These are phyloP conservation scores for Brettanomyces anomalus DNA, from an alignment of 805 yeast genomes.

Conservation along the genomic window DNA sequence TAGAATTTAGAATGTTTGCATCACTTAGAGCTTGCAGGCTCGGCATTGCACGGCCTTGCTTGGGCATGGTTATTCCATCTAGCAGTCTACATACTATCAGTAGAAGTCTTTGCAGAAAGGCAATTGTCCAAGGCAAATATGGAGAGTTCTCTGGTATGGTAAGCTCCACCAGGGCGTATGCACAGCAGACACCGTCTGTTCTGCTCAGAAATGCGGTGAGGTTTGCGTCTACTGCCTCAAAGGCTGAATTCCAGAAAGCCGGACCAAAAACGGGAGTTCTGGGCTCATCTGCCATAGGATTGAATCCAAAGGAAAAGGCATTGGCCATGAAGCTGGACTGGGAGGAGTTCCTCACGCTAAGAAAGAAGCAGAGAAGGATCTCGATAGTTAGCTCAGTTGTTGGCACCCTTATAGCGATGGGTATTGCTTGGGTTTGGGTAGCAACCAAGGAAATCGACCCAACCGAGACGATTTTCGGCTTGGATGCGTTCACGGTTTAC, in stretches of 20 bases:
- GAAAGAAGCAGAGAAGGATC: constrained; percentile 66
- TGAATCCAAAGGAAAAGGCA: constrained; percentile 14
- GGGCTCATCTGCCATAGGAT: neutral
- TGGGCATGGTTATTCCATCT: too few species aligned
- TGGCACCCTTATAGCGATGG: constrained; percentile 59
- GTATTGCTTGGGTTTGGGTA: constrained; percentile 62
- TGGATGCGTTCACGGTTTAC: constrained; percentile 80
- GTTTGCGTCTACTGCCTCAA: neutral
- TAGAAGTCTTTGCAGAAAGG: too few species aligned
- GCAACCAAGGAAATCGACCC: constrained; percentile 83
- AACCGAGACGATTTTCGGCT: constrained; percentile 79
- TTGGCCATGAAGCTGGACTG: constrained; percentile 36
- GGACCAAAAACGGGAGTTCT: neutral
- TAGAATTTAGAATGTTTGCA: too few species aligned
- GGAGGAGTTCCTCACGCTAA: constrained; percentile 70
- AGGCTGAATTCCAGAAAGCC: neutral
- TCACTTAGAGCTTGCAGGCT: too few species aligned
- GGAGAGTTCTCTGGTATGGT: too few species aligned
- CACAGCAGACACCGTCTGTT: too few species aligned
- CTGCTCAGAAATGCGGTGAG: too few species aligned
- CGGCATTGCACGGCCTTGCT: too few species aligned
- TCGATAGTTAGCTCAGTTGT: constrained; percentile 59
- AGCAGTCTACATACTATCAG: too few species aligned
- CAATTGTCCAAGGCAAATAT: too few species aligned
- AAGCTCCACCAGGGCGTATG: too few species aligned